These are phyloP conservation scores for Phyllostachys edulis DNA, from an alignment of 176 grass and related monocot species.

Conservation along the genomic window DNA sequence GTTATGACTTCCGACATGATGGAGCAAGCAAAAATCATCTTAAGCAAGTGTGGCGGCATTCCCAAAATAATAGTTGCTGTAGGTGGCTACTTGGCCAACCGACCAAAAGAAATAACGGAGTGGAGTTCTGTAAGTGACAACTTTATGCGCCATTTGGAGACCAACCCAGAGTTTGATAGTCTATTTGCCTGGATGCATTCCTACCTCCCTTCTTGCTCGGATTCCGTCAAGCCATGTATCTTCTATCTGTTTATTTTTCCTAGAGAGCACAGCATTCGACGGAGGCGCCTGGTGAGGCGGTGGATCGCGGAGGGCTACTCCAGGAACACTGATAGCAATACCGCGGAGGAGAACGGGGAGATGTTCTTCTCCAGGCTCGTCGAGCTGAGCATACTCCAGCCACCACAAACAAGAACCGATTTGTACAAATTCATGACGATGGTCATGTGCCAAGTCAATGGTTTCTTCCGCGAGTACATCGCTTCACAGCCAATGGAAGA, in stretches of 20 bases:
- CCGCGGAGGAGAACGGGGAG: background rate
- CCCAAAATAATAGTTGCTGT: background rate
- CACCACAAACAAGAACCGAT: too few relatives aligned
- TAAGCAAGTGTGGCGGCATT: background rate
- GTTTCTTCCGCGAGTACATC: too few relatives aligned
- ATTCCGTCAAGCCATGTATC: slow-evolving; percentile 25
- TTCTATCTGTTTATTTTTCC: slow-evolving; percentile 17
- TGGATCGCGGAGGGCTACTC: slow-evolving; percentile 36
- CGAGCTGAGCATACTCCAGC: background rate
- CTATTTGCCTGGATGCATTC: slow-evolving; percentile 13
- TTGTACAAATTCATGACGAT: too few relatives aligned
- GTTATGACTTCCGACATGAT: too few relatives aligned
- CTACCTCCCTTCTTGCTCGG: background rate
- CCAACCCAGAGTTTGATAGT: background rate
- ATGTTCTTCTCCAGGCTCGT: background rate
- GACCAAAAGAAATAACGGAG: too few relatives aligned
- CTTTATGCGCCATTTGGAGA: background rate
- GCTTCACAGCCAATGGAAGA: too few relatives aligned
- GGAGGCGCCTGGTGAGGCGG: slow-evolving; percentile 5
- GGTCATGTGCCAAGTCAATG: too few relatives aligned
- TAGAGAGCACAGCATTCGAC: background rate
- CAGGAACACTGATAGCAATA: background rate
- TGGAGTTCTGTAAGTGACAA: background rate
- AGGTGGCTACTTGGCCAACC: background rate
- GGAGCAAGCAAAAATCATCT: background rate